Conservation (phyloP, 768 basidiomycete species). For the Jaapia argillacea region DNA sequence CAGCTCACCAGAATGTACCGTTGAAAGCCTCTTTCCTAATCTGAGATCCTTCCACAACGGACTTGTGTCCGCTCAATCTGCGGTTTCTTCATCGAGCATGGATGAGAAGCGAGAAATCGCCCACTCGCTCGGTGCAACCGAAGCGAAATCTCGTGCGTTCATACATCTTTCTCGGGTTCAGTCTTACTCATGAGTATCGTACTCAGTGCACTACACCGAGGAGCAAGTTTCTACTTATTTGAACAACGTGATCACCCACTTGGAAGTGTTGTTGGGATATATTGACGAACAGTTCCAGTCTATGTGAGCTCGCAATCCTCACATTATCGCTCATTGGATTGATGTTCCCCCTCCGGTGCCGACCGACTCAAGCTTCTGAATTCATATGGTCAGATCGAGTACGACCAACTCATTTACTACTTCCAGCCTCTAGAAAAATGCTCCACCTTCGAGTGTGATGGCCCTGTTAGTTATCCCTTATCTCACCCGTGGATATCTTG, state of each 20-base stretch:
- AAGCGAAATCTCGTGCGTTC: background rate
- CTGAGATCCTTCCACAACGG: too few species aligned
- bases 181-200: background rate
- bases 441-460: background rate
- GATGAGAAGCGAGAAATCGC: background rate
- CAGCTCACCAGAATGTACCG: too few species aligned
- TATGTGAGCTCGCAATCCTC: slow-evolving; percentile 4
- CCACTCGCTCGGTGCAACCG: background rate
- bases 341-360: slow-evolving; percentile 3
- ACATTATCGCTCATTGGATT: background rate
- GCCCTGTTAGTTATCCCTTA: background rate
- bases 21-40: too few species aligned
- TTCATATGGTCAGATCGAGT: slow-evolving; percentile 11
- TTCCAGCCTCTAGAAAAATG: slow-evolving; percentile 3
- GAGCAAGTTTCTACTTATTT: slow-evolving; percentile 1
- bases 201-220: background rate
- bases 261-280: slow-evolving; percentile 5
- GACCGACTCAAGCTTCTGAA: slow-evolving; percentile 7
- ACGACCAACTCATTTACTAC: slow-evolving; percentile 9
- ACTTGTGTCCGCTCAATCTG: background rate
- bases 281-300: slow-evolving; percentile 10
- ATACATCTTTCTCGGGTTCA: background rate
- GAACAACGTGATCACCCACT: slow-evolving; percentile 6
- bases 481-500: background rate
- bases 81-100: background rate